Conservation (phyloP, 2,329 filamentous ascomycete genomes). For the Pseudocercospora macadamiae region DNA sequence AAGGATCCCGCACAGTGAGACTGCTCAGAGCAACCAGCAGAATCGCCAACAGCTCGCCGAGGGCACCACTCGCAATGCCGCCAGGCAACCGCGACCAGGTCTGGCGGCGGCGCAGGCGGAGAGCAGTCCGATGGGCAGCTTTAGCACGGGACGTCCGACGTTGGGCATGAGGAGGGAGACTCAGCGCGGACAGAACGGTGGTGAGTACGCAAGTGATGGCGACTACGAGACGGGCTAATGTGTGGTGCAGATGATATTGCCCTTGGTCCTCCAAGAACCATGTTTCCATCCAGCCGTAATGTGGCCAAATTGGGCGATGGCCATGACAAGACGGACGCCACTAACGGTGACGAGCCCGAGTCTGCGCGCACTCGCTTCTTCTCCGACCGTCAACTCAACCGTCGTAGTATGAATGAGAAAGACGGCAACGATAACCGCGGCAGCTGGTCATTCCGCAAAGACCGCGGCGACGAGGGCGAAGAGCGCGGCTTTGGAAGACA, state of each 20-base stretch:
- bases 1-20: conserved; percentile 43
- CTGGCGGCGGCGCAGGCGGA: conserved; percentile 14
- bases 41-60: conserved; percentile 26
- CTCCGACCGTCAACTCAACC: conserved; percentile 46
- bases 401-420: conserved; percentile 44
- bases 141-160: conserved; percentile 38
- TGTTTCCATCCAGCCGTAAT: conserved; percentile 75
- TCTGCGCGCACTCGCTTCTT: conserved; percentile 44
- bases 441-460: conserved; percentile 74
- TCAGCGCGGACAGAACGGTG: conserved; percentile 26
- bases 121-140: conserved; percentile 41
- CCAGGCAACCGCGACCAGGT: conserved; percentile 24
- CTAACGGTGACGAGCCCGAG: conserved; percentile 44
- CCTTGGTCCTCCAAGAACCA: conserved; percentile 80
- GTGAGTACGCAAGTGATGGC: conserved; percentile 26
- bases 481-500: conserved; percentile 58
- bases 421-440: conserved; percentile 61
- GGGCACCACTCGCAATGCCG: conserved; percentile 14
- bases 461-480: conserved; percentile 45
- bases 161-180: conserved; percentile 32
- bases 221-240: conserved; percentile 21
- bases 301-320: conserved; percentile 44
- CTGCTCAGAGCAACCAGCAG: conserved; percentile 19
- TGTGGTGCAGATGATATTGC: conserved; percentile 77
- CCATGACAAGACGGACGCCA: conserved; percentile 35